Conservation (phyloP, 495 filamentous ascomycete genomes). For the Trichoderma parareesei region DNA sequence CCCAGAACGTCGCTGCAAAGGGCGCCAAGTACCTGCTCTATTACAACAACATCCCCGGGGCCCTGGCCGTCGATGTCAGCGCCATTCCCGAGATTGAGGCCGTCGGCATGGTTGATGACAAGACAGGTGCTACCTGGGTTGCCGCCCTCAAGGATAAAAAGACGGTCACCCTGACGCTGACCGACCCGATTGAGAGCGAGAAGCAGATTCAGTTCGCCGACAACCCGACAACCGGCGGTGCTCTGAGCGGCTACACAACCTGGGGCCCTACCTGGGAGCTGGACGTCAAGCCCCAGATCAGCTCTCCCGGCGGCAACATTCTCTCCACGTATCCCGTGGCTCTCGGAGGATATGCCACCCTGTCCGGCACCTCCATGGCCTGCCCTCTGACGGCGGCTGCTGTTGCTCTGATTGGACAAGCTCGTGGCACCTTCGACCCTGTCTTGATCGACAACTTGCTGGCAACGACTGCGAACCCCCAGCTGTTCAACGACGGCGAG, state of each 20-base stretch:
- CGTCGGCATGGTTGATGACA: slow-evolving; percentile 36
- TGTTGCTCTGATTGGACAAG: slow-evolving; percentile 44
- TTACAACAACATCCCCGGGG: slow-evolving; percentile 41
- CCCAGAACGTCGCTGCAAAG: slow-evolving; percentile 37
- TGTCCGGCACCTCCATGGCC: slow-evolving; percentile 54
- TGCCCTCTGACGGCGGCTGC: slow-evolving; percentile 48
- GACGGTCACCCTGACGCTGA: slow-evolving; percentile 33
- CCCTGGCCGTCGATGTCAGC: slow-evolving; percentile 18
- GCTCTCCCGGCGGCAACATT: slow-evolving; percentile 47
- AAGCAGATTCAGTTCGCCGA: slow-evolving; percentile 26
- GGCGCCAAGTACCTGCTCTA: slow-evolving; percentile 50
- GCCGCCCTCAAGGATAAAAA: slow-evolving; percentile 27
- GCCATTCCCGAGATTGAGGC: slow-evolving; percentile 17
- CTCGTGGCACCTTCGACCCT: slow-evolving; percentile 41
- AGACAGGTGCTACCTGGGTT: slow-evolving; percentile 39
- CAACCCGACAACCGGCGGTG: slow-evolving; percentile 35
- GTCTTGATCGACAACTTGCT: slow-evolving; percentile 37
- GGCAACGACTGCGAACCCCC: slow-evolving; percentile 37
- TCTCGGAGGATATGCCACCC: slow-evolving; percentile 43
- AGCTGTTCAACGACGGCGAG: slow-evolving; percentile 40
- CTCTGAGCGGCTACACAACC: slow-evolving; percentile 42
- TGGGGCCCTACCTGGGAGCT: slow-evolving; percentile 52
- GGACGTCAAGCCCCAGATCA: slow-evolving; percentile 46
- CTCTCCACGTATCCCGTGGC: slow-evolving; percentile 47
- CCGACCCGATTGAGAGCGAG: slow-evolving; percentile 31